Percentiles rank a stretch among this genome's conserved stretches.
Evolutionary conservation across 305 asterid species (phyloP).

Genomic region (Ruellia speciosa): DNA sequence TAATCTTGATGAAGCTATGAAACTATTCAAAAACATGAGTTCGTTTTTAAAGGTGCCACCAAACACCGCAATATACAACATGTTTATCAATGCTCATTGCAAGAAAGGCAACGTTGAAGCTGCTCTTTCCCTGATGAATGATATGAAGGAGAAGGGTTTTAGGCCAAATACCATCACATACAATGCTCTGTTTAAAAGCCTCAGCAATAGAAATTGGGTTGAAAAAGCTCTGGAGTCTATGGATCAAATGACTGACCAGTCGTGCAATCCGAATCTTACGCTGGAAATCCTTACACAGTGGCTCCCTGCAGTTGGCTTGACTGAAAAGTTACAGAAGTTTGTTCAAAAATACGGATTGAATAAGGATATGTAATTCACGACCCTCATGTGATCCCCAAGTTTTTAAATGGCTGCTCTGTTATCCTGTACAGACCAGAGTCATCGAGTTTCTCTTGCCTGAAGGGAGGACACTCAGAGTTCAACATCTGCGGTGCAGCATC

Average conservation of each 20-base stretch:
- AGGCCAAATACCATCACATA: slow-evolving; percentile 57
- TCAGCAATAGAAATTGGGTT: neutral
- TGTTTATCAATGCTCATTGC: slow-evolving; percentile 56
- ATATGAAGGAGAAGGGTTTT: slow-evolving; percentile 58
- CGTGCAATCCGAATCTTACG: slow-evolving; percentile 70
- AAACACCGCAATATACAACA: slow-evolving; percentile 62
- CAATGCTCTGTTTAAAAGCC: slow-evolving; percentile 66
- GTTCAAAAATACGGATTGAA: neutral
- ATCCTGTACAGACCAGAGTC: too few relatives aligned
- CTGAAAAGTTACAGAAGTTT: slow-evolving; percentile 24
- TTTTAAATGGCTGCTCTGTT: too few relatives aligned
- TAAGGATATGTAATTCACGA: too few relatives aligned
- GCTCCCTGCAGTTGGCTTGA: slow-evolving; percentile 67
- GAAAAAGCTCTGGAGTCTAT: neutral
- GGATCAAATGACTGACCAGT: slow-evolving; percentile 21
- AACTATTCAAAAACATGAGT: slow-evolving; percentile 43
- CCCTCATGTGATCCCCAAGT: too few relatives aligned
- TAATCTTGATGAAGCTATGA: slow-evolving; percentile 55
- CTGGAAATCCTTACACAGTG: slow-evolving; percentile 72
- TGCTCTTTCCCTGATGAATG: slow-evolving; percentile 55
- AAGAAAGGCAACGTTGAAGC: slow-evolving; percentile 53
- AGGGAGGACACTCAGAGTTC: too few relatives aligned
- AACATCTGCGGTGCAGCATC: too few relatives aligned
- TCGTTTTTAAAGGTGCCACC: slow-evolving; percentile 43
- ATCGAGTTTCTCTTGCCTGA: too few relatives aligned